phyloP scores from a whole-genome alignment of 352 stramenopile species.

The Phytophthora ramorum region DNA sequence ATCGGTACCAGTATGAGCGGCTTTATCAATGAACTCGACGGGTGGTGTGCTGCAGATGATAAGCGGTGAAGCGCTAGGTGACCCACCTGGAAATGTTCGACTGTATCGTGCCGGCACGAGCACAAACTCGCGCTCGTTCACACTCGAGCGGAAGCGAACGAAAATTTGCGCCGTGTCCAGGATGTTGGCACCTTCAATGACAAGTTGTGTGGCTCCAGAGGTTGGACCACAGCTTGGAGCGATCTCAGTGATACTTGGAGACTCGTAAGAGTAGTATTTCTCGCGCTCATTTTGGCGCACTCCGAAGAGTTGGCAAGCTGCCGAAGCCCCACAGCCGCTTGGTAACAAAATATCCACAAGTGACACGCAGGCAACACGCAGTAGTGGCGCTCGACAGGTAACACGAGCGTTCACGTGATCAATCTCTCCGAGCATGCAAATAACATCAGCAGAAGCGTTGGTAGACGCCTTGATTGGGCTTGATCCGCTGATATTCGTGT shows the following conservation, averaged over 20 bases:
- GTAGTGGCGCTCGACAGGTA: constrained; percentile 61
- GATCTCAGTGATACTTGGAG: constrained; percentile 66
- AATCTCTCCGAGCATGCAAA: constrained; percentile 56
- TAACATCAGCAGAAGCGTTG: constrained; percentile 37
- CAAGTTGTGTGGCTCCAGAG: constrained; percentile 57
- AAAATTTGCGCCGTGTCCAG: constrained; percentile 81
- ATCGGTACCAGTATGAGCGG: constrained; percentile 10
- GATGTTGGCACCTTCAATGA: constrained; percentile 70
- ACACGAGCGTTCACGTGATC: constrained; percentile 51
- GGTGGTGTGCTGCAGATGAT: constrained; percentile 67
- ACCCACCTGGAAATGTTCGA: constrained; percentile 63
- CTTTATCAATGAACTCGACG: constrained; percentile 65
- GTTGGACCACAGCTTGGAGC: constrained; percentile 64
- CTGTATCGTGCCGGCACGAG: constrained; percentile 66
- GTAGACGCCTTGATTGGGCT: constrained; percentile 19
- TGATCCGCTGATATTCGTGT: neutral
- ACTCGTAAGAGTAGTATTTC: constrained; percentile 76
- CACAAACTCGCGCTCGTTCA: constrained; percentile 70
- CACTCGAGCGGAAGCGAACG: constrained; percentile 68
- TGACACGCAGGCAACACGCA: constrained; percentile 51
- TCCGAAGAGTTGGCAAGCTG: constrained; percentile 31
- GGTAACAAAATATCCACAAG: constrained; percentile 59
- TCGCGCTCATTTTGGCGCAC: constrained; percentile 56
- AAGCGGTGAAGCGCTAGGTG: constrained; percentile 52
- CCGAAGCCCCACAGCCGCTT: constrained; percentile 13